Evolutionary conservation across 495 filamentous ascomycete genomes (phyloP), one percentile per base, ranked within the genome.

Genomic region (Podospora fimiseda): DNA sequence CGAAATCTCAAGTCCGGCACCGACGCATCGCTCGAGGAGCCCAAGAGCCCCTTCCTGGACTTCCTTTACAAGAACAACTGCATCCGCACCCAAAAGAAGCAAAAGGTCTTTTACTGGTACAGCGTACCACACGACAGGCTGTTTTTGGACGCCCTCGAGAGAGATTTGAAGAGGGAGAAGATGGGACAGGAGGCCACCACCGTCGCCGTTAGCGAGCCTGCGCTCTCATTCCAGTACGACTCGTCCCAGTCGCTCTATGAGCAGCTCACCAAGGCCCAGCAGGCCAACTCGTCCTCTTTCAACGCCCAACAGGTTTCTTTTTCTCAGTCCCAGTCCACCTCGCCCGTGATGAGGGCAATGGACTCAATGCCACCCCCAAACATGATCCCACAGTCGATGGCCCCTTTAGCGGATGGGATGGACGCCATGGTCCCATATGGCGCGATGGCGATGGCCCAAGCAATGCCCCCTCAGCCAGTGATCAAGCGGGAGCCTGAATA

Each of bases 31-130:
- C 84, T 98, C 36, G 93, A 98, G 73, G 93, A 98, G 71, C 93
- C 93, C 33, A 98, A 98, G 79, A 96, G 92, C 74, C 82, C 88
- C 2, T 98, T 98, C 74, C 80, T 98, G 46, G 93, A 98, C 68
- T 98, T 97, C 72, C 78, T 98, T 45, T 98, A 97, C 79, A 98
- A 98, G 80, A 97, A 98, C 78, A 98, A 98, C 72, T 98, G 93
- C 80, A 98, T 98, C 61, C 82, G 93, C 58, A 98, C 93, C 21
- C 93, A 98, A 71, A 98, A 98, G 82, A 98, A 98, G 80, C 93
- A 98, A 66, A 98, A 98, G 77, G 93, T 98, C 59, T 98, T 98
- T 62, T 98, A 96, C 73, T 98, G 93, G 93, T 98, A 98, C 70
- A 96, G 91, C 73, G 93, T 98, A 49, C 93, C 93, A 6, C 93